A percentile compares a stretch with the other conserved stretches of the same genome.
Conservation (phyloP, 192 early-diverging fungal genomes). For the Coemansia sp. region DNA sequence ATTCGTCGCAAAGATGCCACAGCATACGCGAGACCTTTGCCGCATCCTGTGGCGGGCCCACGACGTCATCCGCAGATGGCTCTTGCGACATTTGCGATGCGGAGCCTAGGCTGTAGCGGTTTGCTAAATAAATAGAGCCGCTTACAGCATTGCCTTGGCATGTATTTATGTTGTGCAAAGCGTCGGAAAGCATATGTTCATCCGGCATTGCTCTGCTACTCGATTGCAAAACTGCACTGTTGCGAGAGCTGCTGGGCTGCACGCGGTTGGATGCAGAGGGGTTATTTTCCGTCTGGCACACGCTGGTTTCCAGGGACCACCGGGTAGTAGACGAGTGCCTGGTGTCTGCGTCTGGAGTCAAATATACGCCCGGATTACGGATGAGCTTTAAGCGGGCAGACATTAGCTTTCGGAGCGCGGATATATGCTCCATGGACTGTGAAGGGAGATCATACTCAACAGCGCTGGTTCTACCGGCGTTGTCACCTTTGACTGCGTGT, state of each 20-base stretch:
- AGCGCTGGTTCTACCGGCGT: not conserved
- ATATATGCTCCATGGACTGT: slow-evolving; percentile 32
- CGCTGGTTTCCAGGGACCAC: not conserved
- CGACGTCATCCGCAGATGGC: slow-evolving; percentile 21
- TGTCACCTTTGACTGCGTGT: slow-evolving; percentile 9
- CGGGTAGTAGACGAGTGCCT: not conserved
- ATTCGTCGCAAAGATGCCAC: slow-evolving; percentile 52
- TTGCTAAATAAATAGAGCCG: not conserved
- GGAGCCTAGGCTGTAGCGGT: slow-evolving; percentile 23
- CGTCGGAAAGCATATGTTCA: slow-evolving; percentile 3
- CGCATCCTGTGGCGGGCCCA: slow-evolving; percentile 25
- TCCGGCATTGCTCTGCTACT: not conserved
- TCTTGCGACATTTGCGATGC: slow-evolving; percentile 25
- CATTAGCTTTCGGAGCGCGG: slow-evolving; percentile 34
- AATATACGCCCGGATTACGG: slow-evolving; percentile 1
- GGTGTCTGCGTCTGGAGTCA: not conserved
- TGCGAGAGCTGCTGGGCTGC: slow-evolving; percentile 6
- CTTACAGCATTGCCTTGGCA: slow-evolving; percentile 11
- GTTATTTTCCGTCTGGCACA: not conserved
- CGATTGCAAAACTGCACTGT: slow-evolving; percentile 14
- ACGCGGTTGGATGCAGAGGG: not conserved
- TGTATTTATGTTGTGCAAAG: not conserved
- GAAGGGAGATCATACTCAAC: not conserved
- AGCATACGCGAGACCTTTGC: slow-evolving; percentile 35
- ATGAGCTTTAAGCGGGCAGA: slow-evolving; percentile 22